Base-by-base conservation (phyloP, 1,284 basidiomycete species). In the Cryptococcus maquisensis region DNA sequence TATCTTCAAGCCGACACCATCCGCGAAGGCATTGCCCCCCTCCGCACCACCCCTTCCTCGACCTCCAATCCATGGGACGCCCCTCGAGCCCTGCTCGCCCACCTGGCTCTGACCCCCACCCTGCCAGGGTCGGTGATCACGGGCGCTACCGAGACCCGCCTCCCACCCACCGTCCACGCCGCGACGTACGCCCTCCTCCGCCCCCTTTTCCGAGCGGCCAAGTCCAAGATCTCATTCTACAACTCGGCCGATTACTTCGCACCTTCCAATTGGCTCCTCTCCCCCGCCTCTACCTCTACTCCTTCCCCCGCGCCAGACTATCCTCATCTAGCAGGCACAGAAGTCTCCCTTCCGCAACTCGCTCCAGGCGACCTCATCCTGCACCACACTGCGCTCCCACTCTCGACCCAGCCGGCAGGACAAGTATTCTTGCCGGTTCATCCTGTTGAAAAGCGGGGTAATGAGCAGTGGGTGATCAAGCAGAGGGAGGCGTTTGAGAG, bases 191-290 rank as follows among this genome's bases (percentile, higher is more conserved):
- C 65, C 18, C 52, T 67, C 28, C 66, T 74, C 36, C 64, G 70
- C 52, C 71, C 72, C 2, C 60, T 70, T 39, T 74, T 73, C 61
- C 39, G 51, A 35, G 57, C 69, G 3, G 37, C 55, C 48, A 61
- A 59, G 35, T 64, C 60, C 35, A 59, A 62, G 44, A 69, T 74
- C 50, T 69, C 68, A 26, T 72, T 74, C 62, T 72, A 71, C 60
- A 39, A 63, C 39, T 40, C 56, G 12, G 43, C 55, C 21, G 60
- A 56, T 18, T 74, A 74, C 55, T 67, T 72, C 44, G 54, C 60
- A 20, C 44, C 63, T 1, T 45, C 54, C 40, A 74, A 74, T 59
- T 74, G 72, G 72, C 23, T 38, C 1, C 47, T 49, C 43, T 46
- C 48, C 15, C 23, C 42, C 1, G 24, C 49, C 9, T 32, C 46